Base-by-base conservation (phyloP, 176 grass and related monocot species). In the Phoenix roebelenii region DNA sequence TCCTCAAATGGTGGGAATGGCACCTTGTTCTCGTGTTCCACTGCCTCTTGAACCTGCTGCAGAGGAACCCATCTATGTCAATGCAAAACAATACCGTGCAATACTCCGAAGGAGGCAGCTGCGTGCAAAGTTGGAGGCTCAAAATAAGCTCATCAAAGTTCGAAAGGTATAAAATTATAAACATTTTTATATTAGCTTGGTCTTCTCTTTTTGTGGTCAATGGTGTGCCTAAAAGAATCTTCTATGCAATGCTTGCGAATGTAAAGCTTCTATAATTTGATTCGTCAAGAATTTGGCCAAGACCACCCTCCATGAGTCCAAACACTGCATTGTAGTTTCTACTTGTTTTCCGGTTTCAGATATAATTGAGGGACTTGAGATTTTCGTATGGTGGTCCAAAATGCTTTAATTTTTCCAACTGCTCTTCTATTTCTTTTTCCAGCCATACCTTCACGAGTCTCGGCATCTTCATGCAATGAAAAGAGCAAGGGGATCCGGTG, bases 381-480 rank as follows among this genome's bases (percentile, higher is more conserved):
- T 44, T 44, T 39, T 39, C 9, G 9, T 39, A 39, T 39, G 35
- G 35, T 39, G 35, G 35, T 10, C 35, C 35, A 12, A 39, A 39
- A 12, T 39, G 35, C 35, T 39, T 39, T 39, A 39, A 39, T 7
- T 39, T 39, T 44, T 44, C 35, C 35, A 12, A 39, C 35, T 0
- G 35, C 10, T 14, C 57, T 19, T 48, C 28, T 58, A 60, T 25
- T 15, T 51, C 12, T 70, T 17, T 51, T 79, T 25, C 54, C 84
- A 99, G 94, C 94, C 94, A 65, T 98, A 98, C 63, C 94, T 98
- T 65, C 94, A 98, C 48, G 94, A 98, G 58, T 98, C 94, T 70
- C 88, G 94, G 14, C 94, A 98, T 60, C 78, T 72, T 9, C 94
- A 98, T 24, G 94, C 94, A 53, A 88, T 98, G 88, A 93, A 98